phyloP scores from a whole-genome alignment of 2,329 filamentous ascomycete species.

The Aciculosporium take region DNA sequence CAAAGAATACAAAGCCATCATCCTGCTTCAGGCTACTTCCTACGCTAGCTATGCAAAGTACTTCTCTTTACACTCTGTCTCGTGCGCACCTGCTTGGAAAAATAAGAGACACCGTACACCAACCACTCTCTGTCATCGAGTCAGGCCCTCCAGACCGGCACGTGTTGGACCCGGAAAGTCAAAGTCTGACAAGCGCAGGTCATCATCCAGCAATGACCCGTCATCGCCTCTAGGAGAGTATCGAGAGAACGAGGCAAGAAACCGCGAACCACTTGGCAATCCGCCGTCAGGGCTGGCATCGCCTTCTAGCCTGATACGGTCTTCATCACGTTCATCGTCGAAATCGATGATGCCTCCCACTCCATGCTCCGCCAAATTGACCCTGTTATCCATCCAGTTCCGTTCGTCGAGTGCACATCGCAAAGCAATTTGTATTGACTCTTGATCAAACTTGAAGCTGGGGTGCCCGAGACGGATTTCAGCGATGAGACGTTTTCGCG shows the following conservation, averaged over 20 bases:
- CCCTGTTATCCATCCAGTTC: constrained; percentile 17
- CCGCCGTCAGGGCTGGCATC: constrained; percentile 26
- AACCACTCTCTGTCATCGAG: neutral
- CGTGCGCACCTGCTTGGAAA: neutral
- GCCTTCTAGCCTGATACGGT: constrained; percentile 14
- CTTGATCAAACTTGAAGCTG: constrained; percentile 29
- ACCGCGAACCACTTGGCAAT: constrained; percentile 17
- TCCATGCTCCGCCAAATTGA: constrained; percentile 19
- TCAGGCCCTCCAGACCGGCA: constrained; percentile 5
- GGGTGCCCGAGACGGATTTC: constrained; percentile 26
- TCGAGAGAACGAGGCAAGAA: constrained; percentile 17
- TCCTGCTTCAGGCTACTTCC: neutral
- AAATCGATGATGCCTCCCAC: constrained; percentile 28
- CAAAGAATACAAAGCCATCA: too few species aligned
- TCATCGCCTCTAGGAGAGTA: constrained; percentile 28
- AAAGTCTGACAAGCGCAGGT: constrained; percentile 9
- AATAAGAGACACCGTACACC: too few species aligned
- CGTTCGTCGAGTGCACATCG: constrained; percentile 25
- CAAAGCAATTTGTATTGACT: constrained; percentile 27
- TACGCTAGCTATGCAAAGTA: neutral
- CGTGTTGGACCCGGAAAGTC: constrained; percentile 11
- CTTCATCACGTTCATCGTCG: constrained; percentile 22
- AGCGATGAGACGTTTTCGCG: constrained; percentile 28
- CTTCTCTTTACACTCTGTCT: neutral
- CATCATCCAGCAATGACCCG: constrained; percentile 20